phyloP scores from a whole-genome alignment of 1,284 basidiomycete genomes.

The Trichosporon sp. region DNA sequence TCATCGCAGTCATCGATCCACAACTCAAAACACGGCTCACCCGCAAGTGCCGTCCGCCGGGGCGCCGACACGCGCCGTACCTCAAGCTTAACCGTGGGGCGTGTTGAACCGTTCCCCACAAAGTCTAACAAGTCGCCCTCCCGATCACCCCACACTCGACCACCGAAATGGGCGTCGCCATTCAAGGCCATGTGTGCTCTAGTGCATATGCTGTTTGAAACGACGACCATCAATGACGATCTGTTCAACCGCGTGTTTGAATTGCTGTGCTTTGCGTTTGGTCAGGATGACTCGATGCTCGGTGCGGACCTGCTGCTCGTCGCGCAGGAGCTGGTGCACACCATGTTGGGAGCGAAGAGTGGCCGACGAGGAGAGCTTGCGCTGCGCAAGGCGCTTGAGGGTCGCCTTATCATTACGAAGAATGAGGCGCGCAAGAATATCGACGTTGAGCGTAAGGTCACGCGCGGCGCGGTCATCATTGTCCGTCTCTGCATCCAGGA shows the following conservation, averaged over 20 bases:
- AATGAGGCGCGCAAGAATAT: conserved; percentile 17
- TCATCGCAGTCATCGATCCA: conserved; percentile 15
- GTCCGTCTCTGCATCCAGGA: conserved; percentile 28
- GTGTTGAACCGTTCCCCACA: conserved; percentile 14
- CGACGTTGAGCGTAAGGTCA: conserved; percentile 32
- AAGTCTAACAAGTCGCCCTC: conserved; percentile 13
- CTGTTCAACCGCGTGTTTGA: conserved; percentile 35
- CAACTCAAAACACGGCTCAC: neutral
- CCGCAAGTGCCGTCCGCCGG: neutral
- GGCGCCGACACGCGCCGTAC: conserved; percentile 3
- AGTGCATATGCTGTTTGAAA: conserved; percentile 28
- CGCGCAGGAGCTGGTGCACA: conserved; percentile 26
- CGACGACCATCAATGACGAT: conserved; percentile 29
- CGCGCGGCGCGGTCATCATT: conserved; percentile 37
- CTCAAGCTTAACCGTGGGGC: conserved; percentile 14
- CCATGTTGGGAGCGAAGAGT: conserved; percentile 31
- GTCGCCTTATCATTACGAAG: conserved; percentile 19
- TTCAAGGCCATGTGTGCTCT: conserved; percentile 28
- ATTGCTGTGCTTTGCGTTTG: conserved; percentile 34
- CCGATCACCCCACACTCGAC: neutral
- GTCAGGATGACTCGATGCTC: conserved; percentile 29
- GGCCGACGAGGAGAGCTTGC: conserved; percentile 36
- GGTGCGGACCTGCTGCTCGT: conserved; percentile 21
- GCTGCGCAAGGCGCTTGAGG: conserved; percentile 34
- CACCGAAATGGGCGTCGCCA: conserved; percentile 24